phyloP scores from a whole-genome alignment of 1,139 yeast species.

The Candida gigantensis region DNA sequence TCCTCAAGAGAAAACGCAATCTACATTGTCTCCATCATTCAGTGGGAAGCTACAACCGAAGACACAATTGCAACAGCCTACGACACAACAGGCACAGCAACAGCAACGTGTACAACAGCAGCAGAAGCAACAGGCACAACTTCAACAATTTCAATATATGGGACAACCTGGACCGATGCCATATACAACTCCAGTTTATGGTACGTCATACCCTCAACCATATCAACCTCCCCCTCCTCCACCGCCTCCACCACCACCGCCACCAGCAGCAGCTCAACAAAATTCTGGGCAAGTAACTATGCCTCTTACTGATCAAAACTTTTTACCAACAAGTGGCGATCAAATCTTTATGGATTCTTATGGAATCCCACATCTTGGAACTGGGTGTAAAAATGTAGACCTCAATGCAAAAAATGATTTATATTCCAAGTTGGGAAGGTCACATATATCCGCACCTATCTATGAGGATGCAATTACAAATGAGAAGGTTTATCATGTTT shows the following conservation, averaged over 20 bases:
- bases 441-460: constrained; percentile 20
- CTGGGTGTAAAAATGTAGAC: constrained; percentile 16
- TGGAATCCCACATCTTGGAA: constrained; percentile 1
- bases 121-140: too few species aligned
- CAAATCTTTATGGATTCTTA: neutral
- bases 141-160: constrained; percentile 1
- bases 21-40: too few species aligned
- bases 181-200: too few species aligned
- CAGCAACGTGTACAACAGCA: neutral
- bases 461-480: neutral
- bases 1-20: too few species aligned
- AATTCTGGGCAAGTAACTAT: too few species aligned
- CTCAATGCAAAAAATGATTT: constrained; percentile 27
- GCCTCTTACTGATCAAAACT: constrained; percentile 1
- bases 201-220: neutral
- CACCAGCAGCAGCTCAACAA: constrained; percentile 2
- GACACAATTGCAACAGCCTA: neutral
- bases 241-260: neutral
- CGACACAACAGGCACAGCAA: too few species aligned
- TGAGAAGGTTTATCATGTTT: constrained; percentile 5
- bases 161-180: neutral
- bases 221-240: constrained; percentile 1
- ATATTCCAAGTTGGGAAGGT: constrained; percentile 27
- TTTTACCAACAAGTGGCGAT: constrained; percentile 5
- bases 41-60: too few species aligned